Percentiles rank a stretch among this genome's conserved stretches.
phyloP scores from a whole-genome alignment of 164 flowering plant genomes.

The Nymphaea thermarum region DNA sequence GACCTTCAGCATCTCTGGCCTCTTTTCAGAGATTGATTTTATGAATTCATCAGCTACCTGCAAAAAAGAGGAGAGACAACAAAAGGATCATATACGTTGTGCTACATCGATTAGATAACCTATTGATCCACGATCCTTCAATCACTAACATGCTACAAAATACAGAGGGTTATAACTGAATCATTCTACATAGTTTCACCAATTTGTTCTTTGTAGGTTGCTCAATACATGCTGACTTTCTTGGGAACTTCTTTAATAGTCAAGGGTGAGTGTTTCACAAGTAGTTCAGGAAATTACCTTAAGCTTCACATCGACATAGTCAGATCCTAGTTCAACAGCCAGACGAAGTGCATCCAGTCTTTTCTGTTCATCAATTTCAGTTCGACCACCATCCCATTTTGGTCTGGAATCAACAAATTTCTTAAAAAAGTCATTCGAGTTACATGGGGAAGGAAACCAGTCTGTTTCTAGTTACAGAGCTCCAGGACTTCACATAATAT shows the following conservation, averaged over 20 bases:
- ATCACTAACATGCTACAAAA: no score
- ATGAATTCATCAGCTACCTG: conserved; percentile 34
- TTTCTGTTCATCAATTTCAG: conserved; percentile 62
- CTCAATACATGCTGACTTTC: no score
- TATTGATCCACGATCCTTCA: no score
- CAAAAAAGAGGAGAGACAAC: background rate
- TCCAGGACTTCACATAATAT: background rate
- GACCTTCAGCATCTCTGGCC: conserved; percentile 12
- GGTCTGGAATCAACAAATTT: conserved; percentile 29
- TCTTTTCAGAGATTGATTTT: conserved; percentile 4
- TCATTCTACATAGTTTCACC: no score
- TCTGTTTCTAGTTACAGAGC: background rate
- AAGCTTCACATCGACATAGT: conserved; percentile 77
- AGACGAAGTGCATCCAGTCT: conserved; percentile 49
- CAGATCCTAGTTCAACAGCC: conserved; percentile 83
- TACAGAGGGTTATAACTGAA: no score
- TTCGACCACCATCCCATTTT: conserved; percentile 82
- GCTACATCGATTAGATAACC: no score
- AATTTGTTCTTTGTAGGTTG: no score
- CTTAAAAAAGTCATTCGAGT: background rate
- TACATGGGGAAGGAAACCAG: background rate
- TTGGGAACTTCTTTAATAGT: no score
- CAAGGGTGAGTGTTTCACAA: no score
- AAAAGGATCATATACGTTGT: no score
- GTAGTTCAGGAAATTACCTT: conserved; percentile 27